Percentiles rank a stretch among this genome's conserved stretches.
Conservation (phyloP, 2,329 filamentous ascomycete species). For the Aquanectria penicillioides region DNA sequence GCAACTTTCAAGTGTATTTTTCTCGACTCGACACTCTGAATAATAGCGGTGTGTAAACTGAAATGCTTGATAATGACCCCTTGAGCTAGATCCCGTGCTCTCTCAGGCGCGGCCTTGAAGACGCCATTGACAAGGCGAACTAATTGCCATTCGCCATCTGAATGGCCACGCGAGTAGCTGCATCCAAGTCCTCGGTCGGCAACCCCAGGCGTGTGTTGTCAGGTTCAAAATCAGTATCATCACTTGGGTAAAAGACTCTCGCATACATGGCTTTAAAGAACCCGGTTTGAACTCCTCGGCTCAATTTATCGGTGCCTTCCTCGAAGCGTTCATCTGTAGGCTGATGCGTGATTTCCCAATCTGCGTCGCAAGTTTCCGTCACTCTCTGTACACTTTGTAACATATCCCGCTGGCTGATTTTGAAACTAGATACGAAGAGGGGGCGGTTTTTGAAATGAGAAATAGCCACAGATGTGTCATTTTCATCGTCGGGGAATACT, state of each 20-base stretch:
- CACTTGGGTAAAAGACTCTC: constrained; percentile 59
- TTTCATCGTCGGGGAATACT: constrained; percentile 52
- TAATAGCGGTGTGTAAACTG: too few relatives aligned
- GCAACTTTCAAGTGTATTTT: too few relatives aligned
- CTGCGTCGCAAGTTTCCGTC: constrained; percentile 63
- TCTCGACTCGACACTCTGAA: too few relatives aligned
- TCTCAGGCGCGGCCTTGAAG: too few relatives aligned
- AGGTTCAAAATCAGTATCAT: constrained; percentile 53
- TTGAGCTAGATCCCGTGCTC: too few relatives aligned
- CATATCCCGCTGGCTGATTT: constrained; percentile 71
- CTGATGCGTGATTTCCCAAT: constrained; percentile 60
- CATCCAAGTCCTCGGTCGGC: constrained; percentile 67
- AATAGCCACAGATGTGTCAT: constrained; percentile 46
- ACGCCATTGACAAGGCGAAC: too few relatives aligned
- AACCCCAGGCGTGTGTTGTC: constrained; percentile 65
- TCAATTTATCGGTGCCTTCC: constrained; percentile 57
- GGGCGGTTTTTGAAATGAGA: constrained; percentile 52
- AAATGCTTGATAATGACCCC: too few relatives aligned
- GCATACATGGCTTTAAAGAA: constrained; percentile 64
- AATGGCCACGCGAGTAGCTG: constrained; percentile 42
- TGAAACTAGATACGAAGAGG: constrained; percentile 65
- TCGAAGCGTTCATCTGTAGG: constrained; percentile 56
- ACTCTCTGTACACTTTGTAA: constrained; percentile 68
- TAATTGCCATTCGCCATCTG: too few relatives aligned
- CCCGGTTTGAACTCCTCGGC: constrained; percentile 51